Percentiles rank a stretch among this genome's conserved stretches.
These are phyloP conservation scores for Pseudogymnoascus sp. DNA, from an alignment of 2,329 filamentous ascomycete genomes.

Conservation along the genomic window DNA sequence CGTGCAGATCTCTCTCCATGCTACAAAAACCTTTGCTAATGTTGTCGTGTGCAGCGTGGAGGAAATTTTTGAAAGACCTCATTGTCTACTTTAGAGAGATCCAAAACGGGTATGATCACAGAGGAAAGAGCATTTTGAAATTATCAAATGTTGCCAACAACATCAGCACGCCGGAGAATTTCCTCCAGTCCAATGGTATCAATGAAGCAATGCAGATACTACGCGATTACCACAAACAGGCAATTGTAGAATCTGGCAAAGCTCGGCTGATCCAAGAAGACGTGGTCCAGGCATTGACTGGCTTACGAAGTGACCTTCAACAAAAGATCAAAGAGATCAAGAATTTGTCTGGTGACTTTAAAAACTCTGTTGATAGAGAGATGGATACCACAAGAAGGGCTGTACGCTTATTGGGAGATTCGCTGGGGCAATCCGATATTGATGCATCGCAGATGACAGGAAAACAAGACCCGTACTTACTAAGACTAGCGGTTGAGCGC, in stretches of 20 bases:
- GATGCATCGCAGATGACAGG: conserved; percentile 68
- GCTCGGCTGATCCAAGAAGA: conserved; percentile 85
- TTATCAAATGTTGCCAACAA: conserved; percentile 80
- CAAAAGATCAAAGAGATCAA: conserved; percentile 99
- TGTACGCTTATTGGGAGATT: conserved; percentile 73
- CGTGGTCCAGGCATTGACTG: conserved; percentile 79
- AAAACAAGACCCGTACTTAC: conserved; percentile 85
- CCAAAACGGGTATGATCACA: conserved; percentile 78
- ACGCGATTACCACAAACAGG: conserved; percentile 72
- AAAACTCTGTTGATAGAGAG: conserved; percentile 92
- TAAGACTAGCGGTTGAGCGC: conserved; percentile 76
- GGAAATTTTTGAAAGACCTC: conserved; percentile 88
- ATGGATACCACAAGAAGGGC: conserved; percentile 76
- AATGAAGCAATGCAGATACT: conserved; percentile 78
- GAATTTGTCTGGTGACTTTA: conserved; percentile 85
- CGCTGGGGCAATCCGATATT: conserved; percentile 68
- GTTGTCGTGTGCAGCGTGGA: conserved; percentile 60
- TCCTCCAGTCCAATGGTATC: conserved; percentile 74
- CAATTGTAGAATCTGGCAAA: conserved; percentile 75
- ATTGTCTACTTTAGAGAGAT: conserved; percentile 92
- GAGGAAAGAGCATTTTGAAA: conserved; percentile 73
- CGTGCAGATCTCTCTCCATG: neutral
- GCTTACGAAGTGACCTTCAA: conserved; percentile 76
- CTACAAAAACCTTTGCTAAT: conserved; percentile 9
- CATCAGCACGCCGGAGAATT: conserved; percentile 62